Percentiles rank a stretch among this genome's conserved stretches.
Evolutionary conservation across 106 monocot species (phyloP).

Genomic region (Phalaenopsis aphrodite): DNA sequence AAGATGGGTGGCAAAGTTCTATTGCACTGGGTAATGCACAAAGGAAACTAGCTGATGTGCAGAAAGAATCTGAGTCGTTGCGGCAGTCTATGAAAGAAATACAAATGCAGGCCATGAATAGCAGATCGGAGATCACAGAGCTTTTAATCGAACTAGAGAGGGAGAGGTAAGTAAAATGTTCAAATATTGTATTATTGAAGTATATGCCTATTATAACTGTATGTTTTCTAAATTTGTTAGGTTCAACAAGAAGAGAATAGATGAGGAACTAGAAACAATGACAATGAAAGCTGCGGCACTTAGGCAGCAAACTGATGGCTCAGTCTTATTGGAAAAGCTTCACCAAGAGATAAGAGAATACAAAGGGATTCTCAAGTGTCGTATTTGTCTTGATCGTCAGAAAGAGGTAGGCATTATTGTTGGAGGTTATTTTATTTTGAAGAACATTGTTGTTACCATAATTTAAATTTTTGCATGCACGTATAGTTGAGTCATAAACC

Average conservation of each 20-base stretch:
- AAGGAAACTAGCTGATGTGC: constrained; percentile 49
- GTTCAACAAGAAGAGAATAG: constrained; percentile 49
- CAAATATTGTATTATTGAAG: neutral
- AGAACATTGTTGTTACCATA: neutral
- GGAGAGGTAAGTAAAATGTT: constrained; percentile 46
- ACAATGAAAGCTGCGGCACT: constrained; percentile 32
- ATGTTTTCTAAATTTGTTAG: constrained; percentile 12
- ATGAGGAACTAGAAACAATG: constrained; percentile 40
- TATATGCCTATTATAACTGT: neutral
- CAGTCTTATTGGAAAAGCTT: constrained; percentile 39
- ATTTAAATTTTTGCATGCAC: neutral
- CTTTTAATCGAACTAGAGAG: constrained; percentile 74
- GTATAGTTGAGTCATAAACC: neutral
- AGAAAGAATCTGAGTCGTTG: constrained; percentile 38
- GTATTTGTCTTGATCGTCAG: constrained; percentile 46
- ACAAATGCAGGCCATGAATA: constrained; percentile 35
- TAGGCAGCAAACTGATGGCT: constrained; percentile 29
- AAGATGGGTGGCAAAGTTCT: constrained; percentile 50
- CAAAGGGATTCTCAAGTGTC: constrained; percentile 56
- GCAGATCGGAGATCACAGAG: constrained; percentile 41
- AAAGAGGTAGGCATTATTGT: constrained; percentile 42
- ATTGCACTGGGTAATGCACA: constrained; percentile 37
- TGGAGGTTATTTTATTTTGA: neutral
- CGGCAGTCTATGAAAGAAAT: constrained; percentile 35
- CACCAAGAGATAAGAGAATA: constrained; percentile 53